Percentiles rank a stretch among this genome's conserved stretches.
Conservation (phyloP, 129 eudicot genomes). For the Flaveria linearis region DNA sequence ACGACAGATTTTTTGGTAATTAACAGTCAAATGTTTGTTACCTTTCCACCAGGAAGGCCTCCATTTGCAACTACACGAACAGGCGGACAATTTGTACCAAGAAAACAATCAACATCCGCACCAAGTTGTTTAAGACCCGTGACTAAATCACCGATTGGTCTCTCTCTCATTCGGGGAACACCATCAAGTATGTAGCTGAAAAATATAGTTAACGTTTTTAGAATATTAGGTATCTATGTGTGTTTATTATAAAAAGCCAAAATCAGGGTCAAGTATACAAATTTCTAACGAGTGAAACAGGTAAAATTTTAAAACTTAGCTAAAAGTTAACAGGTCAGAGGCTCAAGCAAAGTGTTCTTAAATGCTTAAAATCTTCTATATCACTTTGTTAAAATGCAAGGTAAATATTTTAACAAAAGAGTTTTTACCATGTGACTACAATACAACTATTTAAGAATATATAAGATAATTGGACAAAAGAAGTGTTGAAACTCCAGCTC, state of each 20-base stretch:
- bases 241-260: not conserved
- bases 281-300: not conserved
- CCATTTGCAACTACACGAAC: conserved; percentile 85
- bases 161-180: conserved; percentile 97
- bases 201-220: not conserved
- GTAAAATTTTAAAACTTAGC: not conserved
- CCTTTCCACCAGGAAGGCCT: conserved; percentile 99
- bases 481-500: not conserved
- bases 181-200: conserved; percentile 92
- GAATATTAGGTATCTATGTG: not conserved
- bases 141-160: conserved; percentile 95
- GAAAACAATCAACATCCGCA: conserved; percentile 86
- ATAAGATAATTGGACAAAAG: not conserved
- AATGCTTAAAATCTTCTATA: not conserved
- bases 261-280: not conserved
- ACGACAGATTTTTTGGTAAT: not conserved
- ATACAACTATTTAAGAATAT: not conserved
- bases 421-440: not conserved
- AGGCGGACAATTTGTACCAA: conserved; percentile 97
- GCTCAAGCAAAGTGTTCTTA: not conserved
- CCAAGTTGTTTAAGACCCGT: conserved; percentile 97
- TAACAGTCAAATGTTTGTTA: conserved; percentile 25
- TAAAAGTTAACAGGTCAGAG: not conserved
- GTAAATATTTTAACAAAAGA: conserved; percentile 4
- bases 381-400: not conserved